A percentile compares a stretch with the other conserved stretches of the same genome.
Evolutionary conservation across 805 yeast species (phyloP).

Genomic region (Starmerella sirachaensis): DNA sequence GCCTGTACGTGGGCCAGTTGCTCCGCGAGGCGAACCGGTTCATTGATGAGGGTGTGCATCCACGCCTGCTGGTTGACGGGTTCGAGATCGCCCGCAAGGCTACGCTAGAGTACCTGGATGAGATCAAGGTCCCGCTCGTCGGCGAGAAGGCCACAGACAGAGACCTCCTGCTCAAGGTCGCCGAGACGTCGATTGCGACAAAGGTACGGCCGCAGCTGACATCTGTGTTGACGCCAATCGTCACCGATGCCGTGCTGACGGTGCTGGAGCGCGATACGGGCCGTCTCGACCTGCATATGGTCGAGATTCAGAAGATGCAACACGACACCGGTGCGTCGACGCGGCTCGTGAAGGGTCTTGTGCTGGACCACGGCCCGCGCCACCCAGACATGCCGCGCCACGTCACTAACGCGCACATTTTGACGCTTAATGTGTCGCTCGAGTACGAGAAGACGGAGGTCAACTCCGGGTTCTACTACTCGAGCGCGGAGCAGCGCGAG

Average conservation of each 20-base stretch:
- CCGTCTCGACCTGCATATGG: constrained; percentile 82
- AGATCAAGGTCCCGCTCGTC: constrained; percentile 44
- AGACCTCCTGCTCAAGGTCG: constrained; percentile 82
- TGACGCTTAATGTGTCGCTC: constrained; percentile 83
- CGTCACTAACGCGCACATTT: constrained; percentile 68
- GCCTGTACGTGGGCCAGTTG: constrained; percentile 84
- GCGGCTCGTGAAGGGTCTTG: constrained; percentile 72
- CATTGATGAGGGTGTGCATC: constrained; percentile 89
- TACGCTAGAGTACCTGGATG: constrained; percentile 55
- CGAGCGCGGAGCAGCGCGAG: constrained; percentile 92
- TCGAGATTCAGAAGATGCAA: constrained; percentile 98
- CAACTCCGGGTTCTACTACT: constrained; percentile 88
- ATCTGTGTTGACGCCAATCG: constrained; percentile 79
- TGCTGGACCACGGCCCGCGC: constrained; percentile 94
- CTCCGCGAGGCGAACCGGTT: constrained; percentile 89
- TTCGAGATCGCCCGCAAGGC: constrained; percentile 80
- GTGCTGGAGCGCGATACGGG: constrained; percentile 41
- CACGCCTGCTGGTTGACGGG: constrained; percentile 88
- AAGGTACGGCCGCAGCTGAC: constrained; percentile 70
- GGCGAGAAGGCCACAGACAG: constrained; percentile 41
- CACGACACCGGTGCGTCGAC: constrained; percentile 79
- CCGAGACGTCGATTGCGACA: constrained; percentile 77
- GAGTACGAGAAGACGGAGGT: constrained; percentile 98
- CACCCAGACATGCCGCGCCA: constrained; percentile 98
- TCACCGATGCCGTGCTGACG: constrained; percentile 86